phyloP scores from a whole-genome alignment of 768 basidiomycete genomes.

The Rubroboletus satanas region DNA sequence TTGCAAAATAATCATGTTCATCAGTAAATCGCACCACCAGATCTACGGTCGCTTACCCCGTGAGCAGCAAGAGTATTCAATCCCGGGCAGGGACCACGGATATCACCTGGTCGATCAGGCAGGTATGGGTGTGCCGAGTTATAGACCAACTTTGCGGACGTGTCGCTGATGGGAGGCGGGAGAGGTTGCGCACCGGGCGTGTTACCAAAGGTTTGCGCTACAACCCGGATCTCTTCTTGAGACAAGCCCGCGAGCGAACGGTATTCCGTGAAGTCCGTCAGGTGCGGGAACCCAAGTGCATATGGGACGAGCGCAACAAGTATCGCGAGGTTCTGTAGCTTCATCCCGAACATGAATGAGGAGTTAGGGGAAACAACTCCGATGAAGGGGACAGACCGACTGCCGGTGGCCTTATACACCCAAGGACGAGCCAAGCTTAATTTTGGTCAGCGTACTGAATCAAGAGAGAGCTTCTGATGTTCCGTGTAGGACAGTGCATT shows the following conservation, averaged over 20 bases:
- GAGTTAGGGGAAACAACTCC: not conserved
- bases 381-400: not conserved
- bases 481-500: too few relatives aligned
- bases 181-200: constrained; percentile 23
- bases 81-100: constrained; percentile 25
- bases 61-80: constrained; percentile 26
- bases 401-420: not conserved
- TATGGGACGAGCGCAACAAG: constrained; percentile 5
- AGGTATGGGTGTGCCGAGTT: constrained; percentile 16
- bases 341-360: not conserved
- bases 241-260: constrained; percentile 21
- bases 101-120: constrained; percentile 16
- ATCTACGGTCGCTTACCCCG: constrained; percentile 12
- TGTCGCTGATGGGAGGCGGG: constrained; percentile 22
- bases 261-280: constrained; percentile 15
- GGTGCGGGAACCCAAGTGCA: constrained; percentile 11
- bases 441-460: not conserved
- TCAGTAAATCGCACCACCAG: not conserved
- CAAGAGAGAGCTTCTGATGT: too few relatives aligned
- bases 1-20: not conserved
- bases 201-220: constrained; percentile 9
- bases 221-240: constrained; percentile 7
- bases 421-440: not conserved
- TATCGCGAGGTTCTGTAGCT: constrained; percentile 3
- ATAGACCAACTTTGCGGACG: constrained; percentile 21